Evolutionary conservation across 1,139 yeast species (phyloP), one percentile per base, ranked within the genome.

Genomic region (Suhomyces bokatorum): DNA sequence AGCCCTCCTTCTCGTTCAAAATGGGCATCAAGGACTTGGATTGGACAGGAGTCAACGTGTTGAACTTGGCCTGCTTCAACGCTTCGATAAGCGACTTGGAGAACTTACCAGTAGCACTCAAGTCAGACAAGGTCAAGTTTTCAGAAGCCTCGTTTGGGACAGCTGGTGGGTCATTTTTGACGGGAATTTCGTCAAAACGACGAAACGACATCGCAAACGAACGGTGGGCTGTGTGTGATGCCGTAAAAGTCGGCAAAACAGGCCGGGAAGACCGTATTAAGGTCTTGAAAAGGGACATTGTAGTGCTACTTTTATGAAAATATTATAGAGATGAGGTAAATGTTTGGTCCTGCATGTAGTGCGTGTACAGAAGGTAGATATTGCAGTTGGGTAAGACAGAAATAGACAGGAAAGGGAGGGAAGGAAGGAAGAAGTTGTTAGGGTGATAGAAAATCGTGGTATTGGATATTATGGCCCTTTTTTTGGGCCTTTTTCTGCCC

Each of bases 11-110:
- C 32, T 79, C 75, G 17, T 75, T 60, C 44, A 88, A 68, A 47
- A 85, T 78, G 8, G 95, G 95, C 44, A 80, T 69, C 39, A 90
- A 70, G 6, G 96, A 77, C 54, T 78, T 75, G 45, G 84, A 83
- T 64, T 90, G 98, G 15, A 89, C 96, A 1, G 87, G 82, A 0
- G 97, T 88, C 56, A 90, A 75, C 35, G 63, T 69, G 42, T 59
- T 62, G 56, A 75, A 81, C 1, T 73, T 70, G 49, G 78, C 64
- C n/a, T 60, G 57, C 4, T 58, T 51, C 34, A 81, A 59, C 13
- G 82, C 75, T 7, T 39, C 42, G n/a, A 53, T 37, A 27, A 55
- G 51, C 13, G 38, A 41, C 16, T 43, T 42, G 17, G 51, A 49
- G 20, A 48, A 46, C 43, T 42, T 41, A 24, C 47, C 46, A 24